Conservation (phyloP, 352 stramenopile species). For the Globisporangium echinulatum region DNA sequence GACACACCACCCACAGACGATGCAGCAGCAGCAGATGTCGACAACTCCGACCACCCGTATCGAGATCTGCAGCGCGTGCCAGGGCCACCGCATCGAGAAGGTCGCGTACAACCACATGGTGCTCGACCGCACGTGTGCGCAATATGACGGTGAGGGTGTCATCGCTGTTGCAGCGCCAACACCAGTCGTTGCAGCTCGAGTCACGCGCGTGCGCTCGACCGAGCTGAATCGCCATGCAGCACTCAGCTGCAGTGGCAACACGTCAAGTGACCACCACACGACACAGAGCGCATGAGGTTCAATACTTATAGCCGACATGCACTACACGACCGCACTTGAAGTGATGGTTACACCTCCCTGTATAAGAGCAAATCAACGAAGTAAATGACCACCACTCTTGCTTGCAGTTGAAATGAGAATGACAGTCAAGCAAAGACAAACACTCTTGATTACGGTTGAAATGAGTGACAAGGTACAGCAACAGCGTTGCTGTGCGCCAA, state of each 20-base stretch:
- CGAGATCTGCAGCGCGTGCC: slow-evolving; percentile 40
- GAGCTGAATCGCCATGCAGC: no score
- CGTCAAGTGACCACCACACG: no score
- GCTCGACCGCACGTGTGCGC: slow-evolving; percentile 44
- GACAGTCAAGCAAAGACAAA: no score
- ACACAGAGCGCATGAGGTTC: background rate
- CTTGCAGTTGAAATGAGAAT: no score
- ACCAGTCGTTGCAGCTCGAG: slow-evolving; percentile 3
- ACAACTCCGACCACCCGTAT: slow-evolving; percentile 12
- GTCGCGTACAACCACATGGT: slow-evolving; percentile 42
- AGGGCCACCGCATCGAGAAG: slow-evolving; percentile 56
- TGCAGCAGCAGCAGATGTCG: background rate
- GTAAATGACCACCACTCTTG: no score
- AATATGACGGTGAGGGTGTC: slow-evolving; percentile 55
- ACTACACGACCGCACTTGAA: no score
- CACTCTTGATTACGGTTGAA: no score
- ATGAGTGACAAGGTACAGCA: no score
- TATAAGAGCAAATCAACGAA: no score
- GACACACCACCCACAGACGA: background rate
- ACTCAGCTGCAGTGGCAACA: no score
- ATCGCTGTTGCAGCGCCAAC: slow-evolving; percentile 5
- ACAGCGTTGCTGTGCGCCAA: no score
- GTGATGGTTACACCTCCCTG: background rate
- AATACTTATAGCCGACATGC: background rate
- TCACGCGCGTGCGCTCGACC: background rate